Percentiles rank a stretch among this genome's conserved stretches.
phyloP scores from a whole-genome alignment of 345 rosid genomes.

The Pugionium dolabratum region DNA sequence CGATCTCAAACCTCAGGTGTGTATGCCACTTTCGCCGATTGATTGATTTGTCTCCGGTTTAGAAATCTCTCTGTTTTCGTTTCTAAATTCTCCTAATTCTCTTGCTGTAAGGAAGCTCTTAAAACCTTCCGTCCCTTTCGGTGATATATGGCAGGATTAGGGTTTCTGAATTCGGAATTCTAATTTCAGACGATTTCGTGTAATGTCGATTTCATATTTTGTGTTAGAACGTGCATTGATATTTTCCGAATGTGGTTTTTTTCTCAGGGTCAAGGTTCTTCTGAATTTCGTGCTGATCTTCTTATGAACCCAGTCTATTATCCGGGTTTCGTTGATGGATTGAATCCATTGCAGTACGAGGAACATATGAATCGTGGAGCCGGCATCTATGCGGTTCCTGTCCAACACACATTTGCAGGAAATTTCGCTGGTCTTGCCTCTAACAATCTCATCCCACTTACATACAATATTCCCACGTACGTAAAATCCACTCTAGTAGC shows the following conservation, averaged over 20 bases:
- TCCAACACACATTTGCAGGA: conserved; percentile 40
- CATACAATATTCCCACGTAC: conserved; percentile 74
- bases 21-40: not conserved
- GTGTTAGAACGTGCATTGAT: not conserved
- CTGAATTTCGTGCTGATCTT: conserved; percentile 42
- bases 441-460: conserved; percentile 71
- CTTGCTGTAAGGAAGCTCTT: not conserved
- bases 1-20: conserved; percentile 11
- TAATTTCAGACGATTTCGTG: not conserved
- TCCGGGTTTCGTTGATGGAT: conserved; percentile 39
- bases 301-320: conserved; percentile 59
- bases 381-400: conserved; percentile 71
- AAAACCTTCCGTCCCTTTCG: not conserved
- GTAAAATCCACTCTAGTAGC: conserved; percentile 17
- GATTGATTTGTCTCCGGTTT: not conserved
- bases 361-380: conserved; percentile 61
- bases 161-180: not conserved
- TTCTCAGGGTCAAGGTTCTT: conserved; percentile 10
- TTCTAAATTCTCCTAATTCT: too few relatives aligned
- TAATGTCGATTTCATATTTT: too few relatives aligned
- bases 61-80: not conserved
- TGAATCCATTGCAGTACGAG: conserved; percentile 45
- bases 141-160: not conserved
- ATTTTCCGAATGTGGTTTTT: not conserved
- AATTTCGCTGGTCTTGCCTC: conserved; percentile 57